A percentile compares a stretch with the other conserved stretches of the same genome.
Conservation (phyloP, 2,329 filamentous ascomycete genomes). For the Blastomyces silverae region DNA sequence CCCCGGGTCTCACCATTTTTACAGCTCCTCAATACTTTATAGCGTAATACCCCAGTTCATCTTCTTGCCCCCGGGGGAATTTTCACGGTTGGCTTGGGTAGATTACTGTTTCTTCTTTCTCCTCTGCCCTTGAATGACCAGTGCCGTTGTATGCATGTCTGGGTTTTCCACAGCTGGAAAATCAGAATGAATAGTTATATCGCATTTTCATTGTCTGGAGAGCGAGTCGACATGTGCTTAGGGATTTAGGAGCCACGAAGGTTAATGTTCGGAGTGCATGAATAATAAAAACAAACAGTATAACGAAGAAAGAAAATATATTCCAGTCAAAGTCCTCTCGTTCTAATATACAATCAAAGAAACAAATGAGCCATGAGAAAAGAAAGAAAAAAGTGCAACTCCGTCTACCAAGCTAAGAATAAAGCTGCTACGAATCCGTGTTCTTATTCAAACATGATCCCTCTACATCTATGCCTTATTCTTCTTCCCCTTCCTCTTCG, state of each 20-base stretch:
- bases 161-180: neutral
- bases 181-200: neutral
- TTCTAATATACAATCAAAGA: slow-evolving; percentile 11
- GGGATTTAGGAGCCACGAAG: neutral
- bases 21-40: neutral
- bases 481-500: slow-evolving; percentile 40
- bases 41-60: neutral
- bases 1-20: neutral
- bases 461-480: slow-evolving; percentile 29
- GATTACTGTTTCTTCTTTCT: neutral
- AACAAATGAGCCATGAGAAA: neutral
- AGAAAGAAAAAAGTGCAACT: neutral
- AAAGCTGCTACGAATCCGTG: neutral
- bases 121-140: neutral
- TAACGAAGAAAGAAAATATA: neutral
- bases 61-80: neutral
- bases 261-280: neutral
- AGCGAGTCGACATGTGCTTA: neutral
- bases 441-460: neutral
- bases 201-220: neutral
- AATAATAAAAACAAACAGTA: neutral
- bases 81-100: neutral
- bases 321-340: slow-evolving; percentile 2
- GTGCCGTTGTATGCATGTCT: neutral
- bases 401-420: neutral